Evolutionary conservation across 805 yeast genomes (phyloP).

Genomic region (Hanseniaspora meyeri): DNA sequence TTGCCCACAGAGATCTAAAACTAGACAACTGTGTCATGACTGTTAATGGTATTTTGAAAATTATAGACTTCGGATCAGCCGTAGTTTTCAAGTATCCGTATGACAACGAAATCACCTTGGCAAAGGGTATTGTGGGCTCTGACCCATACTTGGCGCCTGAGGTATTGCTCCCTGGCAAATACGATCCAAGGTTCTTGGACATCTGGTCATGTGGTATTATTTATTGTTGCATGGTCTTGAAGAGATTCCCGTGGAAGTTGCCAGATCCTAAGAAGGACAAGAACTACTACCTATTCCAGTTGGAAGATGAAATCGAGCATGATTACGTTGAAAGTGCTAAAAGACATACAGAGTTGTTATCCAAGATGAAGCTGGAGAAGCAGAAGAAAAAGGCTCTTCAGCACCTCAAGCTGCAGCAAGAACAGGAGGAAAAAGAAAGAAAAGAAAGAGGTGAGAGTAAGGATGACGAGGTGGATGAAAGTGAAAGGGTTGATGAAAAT

Average conservation of each 20-base stretch:
- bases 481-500: conserved; percentile 5
- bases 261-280: conserved; percentile 53
- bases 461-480: conserved; percentile 15
- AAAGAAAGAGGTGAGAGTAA: conserved; percentile 13
- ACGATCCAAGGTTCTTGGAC: conserved; percentile 70
- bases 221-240: conserved; percentile 75
- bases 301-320: conserved; percentile 63
- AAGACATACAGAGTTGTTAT: conserved; percentile 53
- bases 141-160: conserved; percentile 85
- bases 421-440: not conserved
- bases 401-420: conserved; percentile 12
- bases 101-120: conserved; percentile 43
- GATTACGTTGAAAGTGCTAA: conserved; percentile 62
- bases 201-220: conserved; percentile 78
- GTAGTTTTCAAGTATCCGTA: conserved; percentile 71
- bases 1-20: conserved; percentile 74
- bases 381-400: conserved; percentile 18
- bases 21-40: conserved; percentile 75
- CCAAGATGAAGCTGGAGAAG: conserved; percentile 45
- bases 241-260: conserved; percentile 80
- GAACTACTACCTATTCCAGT: conserved; percentile 52
- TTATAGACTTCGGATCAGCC: conserved; percentile 77
- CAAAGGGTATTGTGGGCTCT: conserved; percentile 72
- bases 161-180: conserved; percentile 43
- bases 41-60: conserved; percentile 56